Evolutionary conservation across 768 basidiomycete species (phyloP), one percentile per base, ranked within the genome.

Genomic region (Russula sp.): DNA sequence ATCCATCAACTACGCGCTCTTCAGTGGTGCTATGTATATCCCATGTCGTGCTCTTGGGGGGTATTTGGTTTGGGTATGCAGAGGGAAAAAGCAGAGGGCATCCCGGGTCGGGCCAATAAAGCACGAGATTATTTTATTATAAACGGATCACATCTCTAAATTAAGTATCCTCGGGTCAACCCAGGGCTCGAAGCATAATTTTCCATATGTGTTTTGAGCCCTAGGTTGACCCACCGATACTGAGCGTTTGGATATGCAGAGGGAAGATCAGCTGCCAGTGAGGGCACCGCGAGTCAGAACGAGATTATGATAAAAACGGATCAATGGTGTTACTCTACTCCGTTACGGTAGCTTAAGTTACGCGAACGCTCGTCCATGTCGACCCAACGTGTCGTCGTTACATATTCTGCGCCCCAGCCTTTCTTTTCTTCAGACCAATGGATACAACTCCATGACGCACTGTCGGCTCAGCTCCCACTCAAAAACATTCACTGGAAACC

Each of bases 401-500:
- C 90, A 4, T 90, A 86, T 69, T 79, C 87, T 32, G 84, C 86
- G 2, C 79, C 87, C 8, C 80, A 80, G 22, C 73, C 82, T 38
- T 86, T 88, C 70, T 78, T 89, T 26, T 78, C 84, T 8, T 90
- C 92, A 1, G 83, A 85, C 44, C 85, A 81, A 71, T 93, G 90
- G 86, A 81, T 78, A 63, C 87, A 90, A 72, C 81, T 91, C 30
- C 79, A 84, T 65, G 74, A 78, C 20, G 83, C 88, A 3, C 76
- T 94, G 38, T 73, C 79, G n/a, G 81, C 84, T 1, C 90, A 90
- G 69, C 75, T 92, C 7, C 97, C 97, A 0, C 79, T 99, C 59
- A 85, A 88, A 57, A 95, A 89, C 75, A 83, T 98, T 30, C 92
- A 98, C 75, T 98, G 97, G 95, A 95, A 91, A 74, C 83, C 90